Conservation (phyloP, 768 basidiomycete genomes). For the Boletus sp. region DNA sequence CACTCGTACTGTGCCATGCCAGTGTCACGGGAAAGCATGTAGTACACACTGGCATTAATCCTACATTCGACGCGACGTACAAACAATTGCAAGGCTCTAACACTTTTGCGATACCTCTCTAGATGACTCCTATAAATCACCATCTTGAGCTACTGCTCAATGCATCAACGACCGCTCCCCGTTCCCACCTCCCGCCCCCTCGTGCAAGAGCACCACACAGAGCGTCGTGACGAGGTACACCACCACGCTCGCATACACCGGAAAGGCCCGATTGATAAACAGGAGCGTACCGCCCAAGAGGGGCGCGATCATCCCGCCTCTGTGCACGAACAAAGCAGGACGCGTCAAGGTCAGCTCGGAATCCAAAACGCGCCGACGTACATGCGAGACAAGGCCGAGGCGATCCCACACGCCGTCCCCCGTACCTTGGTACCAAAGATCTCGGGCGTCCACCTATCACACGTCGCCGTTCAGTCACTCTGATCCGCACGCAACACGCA, state of each 20-base stretch:
- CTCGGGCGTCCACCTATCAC: slow-evolving; percentile 72
- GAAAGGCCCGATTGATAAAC: slow-evolving; percentile 62
- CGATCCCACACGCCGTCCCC: slow-evolving; percentile 86
- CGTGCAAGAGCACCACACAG: slow-evolving; percentile 60
- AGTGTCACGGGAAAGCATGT: too few relatives aligned
- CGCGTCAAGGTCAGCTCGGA: not conserved
- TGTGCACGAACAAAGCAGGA: slow-evolving; percentile 26
- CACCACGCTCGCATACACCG: slow-evolving; percentile 72
- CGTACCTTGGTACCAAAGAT: slow-evolving; percentile 84
- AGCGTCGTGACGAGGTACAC: slow-evolving; percentile 62
- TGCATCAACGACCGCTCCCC: slow-evolving; percentile 22
- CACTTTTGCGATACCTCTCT: too few relatives aligned
- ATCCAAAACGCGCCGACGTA: slow-evolving; percentile 37
- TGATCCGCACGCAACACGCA: not conserved
- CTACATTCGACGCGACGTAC: too few relatives aligned
- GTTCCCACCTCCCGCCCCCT: slow-evolving; percentile 33
- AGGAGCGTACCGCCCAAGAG: slow-evolving; percentile 74
- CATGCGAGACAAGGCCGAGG: slow-evolving; percentile 84
- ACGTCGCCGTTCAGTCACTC: not conserved
- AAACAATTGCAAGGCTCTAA: too few relatives aligned
- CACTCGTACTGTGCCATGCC: too few relatives aligned
- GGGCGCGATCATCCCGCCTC: slow-evolving; percentile 88
- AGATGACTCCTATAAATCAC: too few relatives aligned
- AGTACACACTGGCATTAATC: too few relatives aligned
- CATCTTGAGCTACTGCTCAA: slow-evolving; percentile 6